Evolutionary conservation across 352 stramenopile species (phyloP).

Genomic region (Bremia lactucae): DNA sequence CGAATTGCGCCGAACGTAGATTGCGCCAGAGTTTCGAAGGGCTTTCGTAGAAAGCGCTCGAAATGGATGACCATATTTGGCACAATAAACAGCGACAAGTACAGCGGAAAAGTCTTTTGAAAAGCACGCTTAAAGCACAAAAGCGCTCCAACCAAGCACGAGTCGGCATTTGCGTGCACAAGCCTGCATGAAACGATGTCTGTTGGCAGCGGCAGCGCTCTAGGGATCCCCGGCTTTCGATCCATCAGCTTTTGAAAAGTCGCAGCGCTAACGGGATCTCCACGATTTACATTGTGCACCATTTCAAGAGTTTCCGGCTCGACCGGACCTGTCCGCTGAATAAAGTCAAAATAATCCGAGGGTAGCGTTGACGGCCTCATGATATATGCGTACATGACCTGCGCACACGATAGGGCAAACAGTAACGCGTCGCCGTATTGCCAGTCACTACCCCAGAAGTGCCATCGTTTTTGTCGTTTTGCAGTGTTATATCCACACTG

Average conservation of each 20-base stretch:
- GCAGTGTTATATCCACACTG: slow-evolving; percentile 82
- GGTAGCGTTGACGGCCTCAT: slow-evolving; percentile 64
- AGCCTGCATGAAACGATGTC: slow-evolving; percentile 49
- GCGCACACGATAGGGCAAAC: slow-evolving; percentile 63
- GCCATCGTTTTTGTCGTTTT: slow-evolving; percentile 66
- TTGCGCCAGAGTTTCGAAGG: slow-evolving; percentile 46
- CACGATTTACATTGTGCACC: slow-evolving; percentile 51
- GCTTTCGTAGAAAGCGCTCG: slow-evolving; percentile 59
- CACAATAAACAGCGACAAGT: slow-evolving; percentile 80
- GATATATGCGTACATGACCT: slow-evolving; percentile 84
- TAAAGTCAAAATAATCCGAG: slow-evolving; percentile 76
- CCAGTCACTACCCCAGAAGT: slow-evolving; percentile 85
- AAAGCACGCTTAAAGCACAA: slow-evolving; percentile 55
- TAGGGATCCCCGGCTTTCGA: slow-evolving; percentile 26
- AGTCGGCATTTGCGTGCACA: slow-evolving; percentile 41
- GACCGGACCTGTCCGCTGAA: slow-evolving; percentile 59
- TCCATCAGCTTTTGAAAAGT: slow-evolving; percentile 37
- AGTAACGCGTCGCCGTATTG: slow-evolving; percentile 67
- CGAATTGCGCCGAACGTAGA: slow-evolving; percentile 56
- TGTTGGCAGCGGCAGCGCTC: slow-evolving; percentile 14
- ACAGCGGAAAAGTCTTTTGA: slow-evolving; percentile 60
- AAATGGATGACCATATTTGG: slow-evolving; percentile 75
- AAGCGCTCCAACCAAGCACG: slow-evolving; percentile 34
- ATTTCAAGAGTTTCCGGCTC: slow-evolving; percentile 52
- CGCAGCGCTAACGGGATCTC: slow-evolving; percentile 25